Evolutionary conservation across 2,329 filamentous ascomycete species (phyloP).

Genomic region (Emydomyces testavorans): DNA sequence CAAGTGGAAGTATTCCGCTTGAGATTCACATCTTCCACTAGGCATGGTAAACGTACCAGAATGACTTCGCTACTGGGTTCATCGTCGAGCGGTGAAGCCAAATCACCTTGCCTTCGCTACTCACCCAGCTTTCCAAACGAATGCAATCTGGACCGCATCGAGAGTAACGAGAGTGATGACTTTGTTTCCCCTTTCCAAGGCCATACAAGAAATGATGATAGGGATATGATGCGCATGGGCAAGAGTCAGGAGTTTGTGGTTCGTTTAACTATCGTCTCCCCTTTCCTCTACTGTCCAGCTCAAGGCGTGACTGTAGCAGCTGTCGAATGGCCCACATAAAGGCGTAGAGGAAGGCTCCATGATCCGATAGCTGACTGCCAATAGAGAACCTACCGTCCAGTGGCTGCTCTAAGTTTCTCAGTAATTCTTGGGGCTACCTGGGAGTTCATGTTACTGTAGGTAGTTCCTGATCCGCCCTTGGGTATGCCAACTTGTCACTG

Average conservation of each 20-base stretch:
- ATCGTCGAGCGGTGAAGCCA: not conserved
- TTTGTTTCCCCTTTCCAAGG: slow-evolving; percentile 9
- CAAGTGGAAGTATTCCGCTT: not conserved
- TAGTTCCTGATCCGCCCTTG: not conserved
- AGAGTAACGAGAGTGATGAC: slow-evolving; percentile 5
- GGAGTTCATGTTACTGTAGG: slow-evolving; percentile 28
- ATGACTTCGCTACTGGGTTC: slow-evolving; percentile 1
- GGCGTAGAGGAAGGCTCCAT: too few species aligned
- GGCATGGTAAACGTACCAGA: not conserved
- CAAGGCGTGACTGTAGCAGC: too few species aligned
- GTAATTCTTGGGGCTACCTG: slow-evolving; percentile 29
- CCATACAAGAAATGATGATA: slow-evolving; percentile 20
- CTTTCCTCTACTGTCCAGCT: too few species aligned
- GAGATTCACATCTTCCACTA: too few species aligned
- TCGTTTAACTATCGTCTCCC: not conserved
- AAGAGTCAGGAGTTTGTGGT: slow-evolving; percentile 27
- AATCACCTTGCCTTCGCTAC: not conserved
- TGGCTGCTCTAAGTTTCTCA: slow-evolving; percentile 28
- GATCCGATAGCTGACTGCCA: slow-evolving; percentile 6
- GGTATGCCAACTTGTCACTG: not conserved
- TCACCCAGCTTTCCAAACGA: not conserved
- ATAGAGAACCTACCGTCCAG: slow-evolving; percentile 26
- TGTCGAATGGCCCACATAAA: too few species aligned
- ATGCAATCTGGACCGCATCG: slow-evolving; percentile 8
- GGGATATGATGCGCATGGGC: slow-evolving; percentile 28